These are phyloP conservation scores for Nasturtium officinale DNA, from an alignment of 345 rosid genomes.

Conservation along the genomic window DNA sequence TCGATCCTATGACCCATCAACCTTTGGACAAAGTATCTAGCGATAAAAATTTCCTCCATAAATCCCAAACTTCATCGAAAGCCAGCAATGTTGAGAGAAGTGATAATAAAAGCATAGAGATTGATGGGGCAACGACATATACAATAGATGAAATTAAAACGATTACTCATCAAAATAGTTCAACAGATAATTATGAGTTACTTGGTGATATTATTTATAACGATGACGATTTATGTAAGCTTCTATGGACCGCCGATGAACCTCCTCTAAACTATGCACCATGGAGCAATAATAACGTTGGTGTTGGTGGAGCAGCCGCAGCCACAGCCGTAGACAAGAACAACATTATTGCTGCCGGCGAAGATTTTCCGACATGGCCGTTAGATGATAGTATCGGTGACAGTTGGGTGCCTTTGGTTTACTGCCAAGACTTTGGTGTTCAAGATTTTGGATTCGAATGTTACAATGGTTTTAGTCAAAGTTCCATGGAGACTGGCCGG, in stretches of 20 bases:
- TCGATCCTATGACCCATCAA: conserved; percentile 82
- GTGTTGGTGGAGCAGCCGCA: background rate
- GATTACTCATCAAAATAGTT: conserved; percentile 22
- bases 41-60: background rate
- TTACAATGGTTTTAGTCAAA: conserved; percentile 37
- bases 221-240: conserved; percentile 55
- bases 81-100: background rate
- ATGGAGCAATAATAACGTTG: conserved; percentile 22
- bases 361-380: conserved; percentile 27
- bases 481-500: conserved; percentile 5
- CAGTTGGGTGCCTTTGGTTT: conserved; percentile 27
- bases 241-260: conserved; percentile 61
- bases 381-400: conserved; percentile 31
- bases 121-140: background rate
- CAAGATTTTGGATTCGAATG: conserved; percentile 68
- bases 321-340: background rate
- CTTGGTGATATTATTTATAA: conserved; percentile 53
- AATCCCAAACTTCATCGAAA: background rate
- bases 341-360: background rate
- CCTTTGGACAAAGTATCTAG: conserved; percentile 16
- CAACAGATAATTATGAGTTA: conserved; percentile 34
- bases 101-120: background rate
- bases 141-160: conserved; percentile 26
- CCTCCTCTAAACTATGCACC: conserved; percentile 37
- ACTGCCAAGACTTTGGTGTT: conserved; percentile 77